These are phyloP conservation scores for Sclerotinia glacialis DNA, from an alignment of 2,329 filamentous ascomycete genomes.

Conservation along the genomic window DNA sequence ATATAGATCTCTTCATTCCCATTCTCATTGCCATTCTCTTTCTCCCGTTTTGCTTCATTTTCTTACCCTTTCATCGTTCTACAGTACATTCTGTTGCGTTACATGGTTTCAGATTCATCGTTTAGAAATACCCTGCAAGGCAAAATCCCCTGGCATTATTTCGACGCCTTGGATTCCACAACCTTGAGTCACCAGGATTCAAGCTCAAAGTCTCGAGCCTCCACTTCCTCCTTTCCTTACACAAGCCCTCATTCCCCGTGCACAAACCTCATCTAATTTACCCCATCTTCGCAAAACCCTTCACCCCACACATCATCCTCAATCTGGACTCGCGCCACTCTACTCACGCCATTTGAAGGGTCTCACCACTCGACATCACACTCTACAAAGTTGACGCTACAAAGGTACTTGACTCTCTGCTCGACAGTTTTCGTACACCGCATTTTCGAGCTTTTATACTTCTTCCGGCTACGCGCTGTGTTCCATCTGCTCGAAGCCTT, in stretches of 20 bases:
- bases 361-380: background rate
- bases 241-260: background rate
- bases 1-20: background rate
- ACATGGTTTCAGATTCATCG: background rate
- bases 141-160: background rate
- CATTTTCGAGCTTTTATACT: conserved; percentile 3
- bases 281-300: conserved; percentile 4
- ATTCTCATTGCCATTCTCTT: background rate
- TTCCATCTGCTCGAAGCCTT: conserved; percentile 17
- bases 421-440: conserved; percentile 11
- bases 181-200: background rate
- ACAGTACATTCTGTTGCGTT: background rate
- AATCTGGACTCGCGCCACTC: conserved; percentile 5
- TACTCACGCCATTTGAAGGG: background rate
- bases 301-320: conserved; percentile 1
- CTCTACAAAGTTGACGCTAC: background rate
- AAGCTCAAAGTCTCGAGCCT: conserved; percentile 14
- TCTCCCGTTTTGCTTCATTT: background rate
- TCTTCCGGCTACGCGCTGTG: conserved; percentile 11
- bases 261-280: background rate
- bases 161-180: background rate
- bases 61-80: background rate
- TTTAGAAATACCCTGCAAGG: conserved; percentile 10
- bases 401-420: conserved; percentile 1
- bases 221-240: background rate